Percentiles rank a stretch among this genome's conserved stretches.
These are phyloP conservation scores for Phlyctochytrium arcticum DNA, from an alignment of 192 early-diverging fungal species.

Conservation along the genomic window DNA sequence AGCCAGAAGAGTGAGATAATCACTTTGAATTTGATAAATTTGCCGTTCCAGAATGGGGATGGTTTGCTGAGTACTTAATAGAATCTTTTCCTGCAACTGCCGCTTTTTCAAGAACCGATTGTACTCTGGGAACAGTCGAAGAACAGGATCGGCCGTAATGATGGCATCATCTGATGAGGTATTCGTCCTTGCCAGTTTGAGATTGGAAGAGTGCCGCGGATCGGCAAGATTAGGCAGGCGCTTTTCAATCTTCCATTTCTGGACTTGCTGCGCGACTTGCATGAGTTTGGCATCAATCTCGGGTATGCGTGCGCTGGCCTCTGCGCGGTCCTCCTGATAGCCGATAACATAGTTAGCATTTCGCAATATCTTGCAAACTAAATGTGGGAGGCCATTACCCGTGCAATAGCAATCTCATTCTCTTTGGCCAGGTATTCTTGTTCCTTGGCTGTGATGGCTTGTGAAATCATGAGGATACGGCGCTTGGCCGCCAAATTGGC, in stretches of 20 bases:
- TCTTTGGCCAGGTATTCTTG: background rate
- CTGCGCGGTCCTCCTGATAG: background rate
- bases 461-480: background rate
- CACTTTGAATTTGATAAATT: background rate
- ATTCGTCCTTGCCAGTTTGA: too few relatives aligned
- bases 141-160: background rate
- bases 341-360: background rate
- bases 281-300: background rate
- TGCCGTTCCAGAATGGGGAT: background rate
- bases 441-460: background rate
- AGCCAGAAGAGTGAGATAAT: background rate
- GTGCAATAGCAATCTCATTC: background rate
- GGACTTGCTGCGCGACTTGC: background rate
- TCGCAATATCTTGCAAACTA: background rate
- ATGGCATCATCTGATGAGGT: too few relatives aligned
- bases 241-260: background rate
- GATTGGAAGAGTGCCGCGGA: too few relatives aligned
- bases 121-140: background rate
- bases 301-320: background rate
- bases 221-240: background rate
- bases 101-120: background rate
- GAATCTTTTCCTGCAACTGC: background rate
- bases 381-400: background rate
- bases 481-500: background rate
- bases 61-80: background rate